Evolutionary conservation across 768 basidiomycete genomes (phyloP), one percentile per base, ranked within the genome.

Genomic region (Strobilomyces dryophilus): DNA sequence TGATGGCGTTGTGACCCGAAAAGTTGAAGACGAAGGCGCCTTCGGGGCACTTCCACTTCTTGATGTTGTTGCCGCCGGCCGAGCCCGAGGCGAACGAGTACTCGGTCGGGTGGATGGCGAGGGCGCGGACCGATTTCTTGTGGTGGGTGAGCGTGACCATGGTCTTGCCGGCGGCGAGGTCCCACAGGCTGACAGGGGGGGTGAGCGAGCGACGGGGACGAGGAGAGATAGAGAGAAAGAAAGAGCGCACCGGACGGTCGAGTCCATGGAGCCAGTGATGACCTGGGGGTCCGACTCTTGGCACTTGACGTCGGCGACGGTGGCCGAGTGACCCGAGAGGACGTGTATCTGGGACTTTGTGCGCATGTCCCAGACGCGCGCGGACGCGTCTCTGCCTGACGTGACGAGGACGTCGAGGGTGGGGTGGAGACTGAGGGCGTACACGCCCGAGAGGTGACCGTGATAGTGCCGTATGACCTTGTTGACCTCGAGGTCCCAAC

Each of bases 401-500:
- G 97, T 99, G 42, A 98, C 93, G 37, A 99, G 82, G 3, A 99
- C 77, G 64, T 98, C 97, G 47, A 99, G 83, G 0, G 95, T 98
- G 1, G 97, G 97, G 64, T 98, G 97, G 2, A 99, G 76, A 20
- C 87, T 83, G 50, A 98, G 78, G 0, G 93, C 78, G 63, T 98
- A 98, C n/a, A 99, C 95, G 41, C 97, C 97, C 0, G 95, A 98
- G 20, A 97, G 80, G 69, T 99, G 97, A 2, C 97, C 97, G 67
- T 99, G 97, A 66, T 99, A 98, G 71, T 98, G 94, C 18, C 97
- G 83, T 51, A 99, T 99, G 54, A 98, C 95, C 71, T 98, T 99
- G 78, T 99, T 99, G 26, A 90, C 88, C 70, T 99, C 97, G 46
- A 99, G 74, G 64, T 99, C 97, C 97, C 97, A 98, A 62, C 97